phyloP scores from a whole-genome alignment of 1,284 basidiomycete species.

The Marasmius oreades region DNA sequence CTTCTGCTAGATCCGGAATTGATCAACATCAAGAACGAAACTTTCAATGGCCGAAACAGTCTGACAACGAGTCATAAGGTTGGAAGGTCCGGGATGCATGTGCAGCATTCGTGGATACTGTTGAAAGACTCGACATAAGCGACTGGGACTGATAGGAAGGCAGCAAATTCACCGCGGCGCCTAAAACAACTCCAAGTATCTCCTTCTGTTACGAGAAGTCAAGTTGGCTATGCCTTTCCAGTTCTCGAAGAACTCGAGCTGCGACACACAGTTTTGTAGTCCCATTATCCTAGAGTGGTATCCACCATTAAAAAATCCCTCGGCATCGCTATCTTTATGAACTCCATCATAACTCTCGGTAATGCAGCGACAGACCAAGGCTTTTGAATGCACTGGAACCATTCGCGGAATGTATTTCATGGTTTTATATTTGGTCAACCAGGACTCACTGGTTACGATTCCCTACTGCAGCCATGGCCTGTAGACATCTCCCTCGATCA shows the following conservation, averaged over 20 bases:
- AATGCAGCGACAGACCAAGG: neutral
- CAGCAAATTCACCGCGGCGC: constrained; percentile 1
- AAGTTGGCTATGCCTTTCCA: neutral
- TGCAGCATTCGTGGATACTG: constrained; percentile 10
- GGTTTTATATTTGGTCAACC: neutral
- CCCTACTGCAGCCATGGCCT: neutral
- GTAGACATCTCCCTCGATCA: neutral
- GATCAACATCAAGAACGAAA: constrained; percentile 6
- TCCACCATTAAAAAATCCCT: neutral
- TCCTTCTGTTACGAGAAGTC: neutral
- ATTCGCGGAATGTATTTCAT: constrained; percentile 5
- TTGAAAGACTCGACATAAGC: neutral
- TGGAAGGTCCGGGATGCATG: neutral
- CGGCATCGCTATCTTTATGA: neutral
- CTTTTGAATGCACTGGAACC: neutral
- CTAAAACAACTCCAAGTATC: constrained; percentile 4
- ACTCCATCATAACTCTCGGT: neutral
- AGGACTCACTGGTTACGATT: neutral
- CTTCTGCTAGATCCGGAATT: constrained; percentile 4
- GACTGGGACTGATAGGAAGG: neutral
- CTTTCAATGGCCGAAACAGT: neutral
- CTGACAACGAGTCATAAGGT: neutral
- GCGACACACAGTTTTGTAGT: neutral
- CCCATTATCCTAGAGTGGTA: neutral
- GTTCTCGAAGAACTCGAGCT: neutral